Percentiles rank a stretch among this genome's conserved stretches.
These are phyloP conservation scores for Apiospora arundinis DNA, from an alignment of 2,329 filamentous ascomycete species.

Conservation along the genomic window DNA sequence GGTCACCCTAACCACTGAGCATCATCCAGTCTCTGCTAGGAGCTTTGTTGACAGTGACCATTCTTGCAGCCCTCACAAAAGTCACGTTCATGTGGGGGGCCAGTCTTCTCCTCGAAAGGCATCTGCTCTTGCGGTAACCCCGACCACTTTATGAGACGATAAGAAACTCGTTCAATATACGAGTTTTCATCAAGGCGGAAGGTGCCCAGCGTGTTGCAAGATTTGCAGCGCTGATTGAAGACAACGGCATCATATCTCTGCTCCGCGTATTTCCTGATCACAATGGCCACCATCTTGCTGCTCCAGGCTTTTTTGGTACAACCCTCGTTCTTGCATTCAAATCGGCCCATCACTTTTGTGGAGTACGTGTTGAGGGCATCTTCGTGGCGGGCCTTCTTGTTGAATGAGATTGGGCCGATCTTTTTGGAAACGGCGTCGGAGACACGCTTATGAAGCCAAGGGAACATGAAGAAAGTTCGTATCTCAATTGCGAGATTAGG, in stretches of 20 bases:
- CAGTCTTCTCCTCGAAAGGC: slow-evolving; percentile 9
- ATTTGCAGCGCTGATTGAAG: slow-evolving; percentile 34
- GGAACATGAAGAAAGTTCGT: slow-evolving; percentile 7
- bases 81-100: slow-evolving; percentile 8
- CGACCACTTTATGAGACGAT: slow-evolving; percentile 36
- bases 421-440: slow-evolving; percentile 9
- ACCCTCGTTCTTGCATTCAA: slow-evolving; percentile 3
- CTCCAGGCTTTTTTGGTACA: slow-evolving; percentile 24
- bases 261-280: slow-evolving; percentile 29
- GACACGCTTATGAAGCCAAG: background rate
- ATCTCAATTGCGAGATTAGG: slow-evolving; percentile 1
- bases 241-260: slow-evolving; percentile 34
- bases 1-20: no score
- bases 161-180: slow-evolving; percentile 36
- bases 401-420: background rate
- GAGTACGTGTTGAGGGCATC: background rate
- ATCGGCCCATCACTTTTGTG: slow-evolving; percentile 1
- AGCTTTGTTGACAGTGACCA: slow-evolving; percentile 4
- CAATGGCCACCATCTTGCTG: slow-evolving; percentile 30
- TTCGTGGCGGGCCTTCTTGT: background rate
- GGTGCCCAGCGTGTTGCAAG: slow-evolving; percentile 30
- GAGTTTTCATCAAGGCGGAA: slow-evolving; percentile 31
- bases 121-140: slow-evolving; percentile 24
- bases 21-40: background rate
- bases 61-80: slow-evolving; percentile 9